A percentile compares a stretch with the other conserved stretches of the same genome.
Evolutionary conservation across 2,329 filamentous ascomycete species (phyloP).

Genomic region (Paecilomyces variotii): DNA sequence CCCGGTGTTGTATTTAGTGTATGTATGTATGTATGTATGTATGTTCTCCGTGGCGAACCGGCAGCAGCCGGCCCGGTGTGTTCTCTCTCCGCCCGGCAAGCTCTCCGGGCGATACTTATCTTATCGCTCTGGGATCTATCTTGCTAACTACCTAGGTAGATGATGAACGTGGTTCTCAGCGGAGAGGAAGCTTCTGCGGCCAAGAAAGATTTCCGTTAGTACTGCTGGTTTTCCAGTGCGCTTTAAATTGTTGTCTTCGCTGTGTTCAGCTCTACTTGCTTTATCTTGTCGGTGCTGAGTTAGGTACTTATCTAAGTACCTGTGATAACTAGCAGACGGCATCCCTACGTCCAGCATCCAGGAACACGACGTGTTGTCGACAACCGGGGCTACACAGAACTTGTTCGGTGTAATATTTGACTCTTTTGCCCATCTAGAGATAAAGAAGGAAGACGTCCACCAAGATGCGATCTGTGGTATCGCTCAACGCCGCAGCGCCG

Average conservation of each 20-base stretch:
- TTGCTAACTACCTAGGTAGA: background rate
- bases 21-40: background rate
- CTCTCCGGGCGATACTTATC: background rate
- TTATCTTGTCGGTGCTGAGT: background rate
- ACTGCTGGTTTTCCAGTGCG: background rate
- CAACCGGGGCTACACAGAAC: background rate
- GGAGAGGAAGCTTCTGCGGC: background rate
- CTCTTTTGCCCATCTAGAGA: background rate
- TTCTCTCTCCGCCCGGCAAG: background rate
- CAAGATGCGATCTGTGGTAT: background rate
- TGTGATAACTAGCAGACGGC: background rate
- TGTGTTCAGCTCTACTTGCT: background rate
- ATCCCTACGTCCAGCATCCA: background rate
- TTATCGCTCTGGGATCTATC: background rate
- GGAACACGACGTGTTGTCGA: too few relatives aligned
- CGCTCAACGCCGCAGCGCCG: background rate
- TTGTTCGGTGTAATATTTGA: background rate
- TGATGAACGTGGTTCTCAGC: background rate
- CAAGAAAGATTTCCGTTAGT: background rate
- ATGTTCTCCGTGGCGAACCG: background rate
- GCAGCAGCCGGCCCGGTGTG: background rate
- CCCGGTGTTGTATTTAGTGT: background rate
- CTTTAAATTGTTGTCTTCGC: background rate
- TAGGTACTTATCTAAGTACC: background rate
- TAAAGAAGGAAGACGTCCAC: background rate